Percentiles rank a stretch among this genome's conserved stretches.
These are phyloP conservation scores for Quambalaria eucalypti DNA, from an alignment of 1,284 basidiomycete species.

Conservation along the genomic window DNA sequence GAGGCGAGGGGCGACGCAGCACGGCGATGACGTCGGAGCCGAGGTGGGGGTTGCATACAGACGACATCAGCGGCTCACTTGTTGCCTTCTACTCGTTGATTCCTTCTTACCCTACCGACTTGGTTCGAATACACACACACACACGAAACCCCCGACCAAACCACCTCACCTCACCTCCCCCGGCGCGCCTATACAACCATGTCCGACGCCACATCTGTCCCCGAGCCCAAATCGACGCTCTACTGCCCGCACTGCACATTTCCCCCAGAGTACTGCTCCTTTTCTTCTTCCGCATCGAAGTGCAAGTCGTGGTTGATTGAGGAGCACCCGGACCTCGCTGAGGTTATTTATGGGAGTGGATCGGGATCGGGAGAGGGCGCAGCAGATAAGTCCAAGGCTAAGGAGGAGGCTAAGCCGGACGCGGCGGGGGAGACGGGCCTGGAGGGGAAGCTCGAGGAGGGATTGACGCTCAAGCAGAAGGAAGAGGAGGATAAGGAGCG, in stretches of 20 bases:
- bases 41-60: too few species aligned
- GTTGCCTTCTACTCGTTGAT: too few species aligned
- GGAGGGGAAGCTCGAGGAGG: not conserved
- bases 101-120: too few species aligned
- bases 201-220: too few species aligned
- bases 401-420: not conserved
- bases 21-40: too few species aligned
- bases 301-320: conserved; percentile 36
- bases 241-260: conserved; percentile 16
- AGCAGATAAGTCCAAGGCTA: conserved; percentile 18
- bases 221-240: not conserved
- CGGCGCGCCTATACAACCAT: too few species aligned
- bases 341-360: conserved; percentile 21
- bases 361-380: conserved; percentile 31
- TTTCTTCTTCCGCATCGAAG: conserved; percentile 33
- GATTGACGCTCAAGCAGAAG: conserved; percentile 23
- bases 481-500: conserved; percentile 41
- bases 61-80: too few species aligned
- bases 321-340: conserved; percentile 25
- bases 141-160: too few species aligned
- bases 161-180: too few species aligned
- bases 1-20: too few species aligned
- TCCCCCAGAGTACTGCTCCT: conserved; percentile 45
- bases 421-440: not conserved
- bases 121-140: too few species aligned